Evolutionary conservation across 192 early-diverging fungal species (phyloP), one percentile per base, ranked within the genome.

Genomic region (Coemansia sp.): DNA sequence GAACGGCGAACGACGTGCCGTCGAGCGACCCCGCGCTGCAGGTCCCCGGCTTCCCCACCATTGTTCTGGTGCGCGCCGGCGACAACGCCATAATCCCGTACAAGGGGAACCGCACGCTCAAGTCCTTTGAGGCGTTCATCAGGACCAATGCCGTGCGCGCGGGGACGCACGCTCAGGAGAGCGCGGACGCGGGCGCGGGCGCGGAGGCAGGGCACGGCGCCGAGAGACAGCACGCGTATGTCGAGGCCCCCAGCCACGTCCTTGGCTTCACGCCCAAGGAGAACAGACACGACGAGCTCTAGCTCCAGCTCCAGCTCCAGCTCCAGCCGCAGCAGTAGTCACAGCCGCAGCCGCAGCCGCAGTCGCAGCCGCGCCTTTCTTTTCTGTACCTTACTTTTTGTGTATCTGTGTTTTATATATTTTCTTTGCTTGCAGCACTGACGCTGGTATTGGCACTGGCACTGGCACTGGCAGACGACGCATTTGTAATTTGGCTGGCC

Each of bases 21-120:
- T 51, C 80, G 2, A 55, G 57, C 68, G 69, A 78, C 43, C 68
- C 72, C 2, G 67, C 50, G 18, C 83, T 94, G 77, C 54, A 80
- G 30, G 59, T 98, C 55, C 46, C 85, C 40, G 95, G 94, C 6
- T 98, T 95, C 86, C 95, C 95, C 25, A 98, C 95, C 48, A 74
- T 98, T 41, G 86, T 89, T 67, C 78, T 97, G 49, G 83, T 93
- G 77, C 93, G 93, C 78, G 91, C 91, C 26, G 77, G 75, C 13
- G 75, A 74, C 64, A 89, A 94, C 37, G 83, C 80, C 46, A 64
- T 88, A 40, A 72, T 94, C 50, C 73, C 81, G 48, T 98, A 90
- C 79, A 56, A 81, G 15, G 87, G 94, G 48, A 81, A 92, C 76
- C 87, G 95, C 46, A 71, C 82, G 25, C 40, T 88, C 38, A 85